Base-by-base conservation (phyloP, 108 stramenopile species). In the Nitzschia sp. region DNA sequence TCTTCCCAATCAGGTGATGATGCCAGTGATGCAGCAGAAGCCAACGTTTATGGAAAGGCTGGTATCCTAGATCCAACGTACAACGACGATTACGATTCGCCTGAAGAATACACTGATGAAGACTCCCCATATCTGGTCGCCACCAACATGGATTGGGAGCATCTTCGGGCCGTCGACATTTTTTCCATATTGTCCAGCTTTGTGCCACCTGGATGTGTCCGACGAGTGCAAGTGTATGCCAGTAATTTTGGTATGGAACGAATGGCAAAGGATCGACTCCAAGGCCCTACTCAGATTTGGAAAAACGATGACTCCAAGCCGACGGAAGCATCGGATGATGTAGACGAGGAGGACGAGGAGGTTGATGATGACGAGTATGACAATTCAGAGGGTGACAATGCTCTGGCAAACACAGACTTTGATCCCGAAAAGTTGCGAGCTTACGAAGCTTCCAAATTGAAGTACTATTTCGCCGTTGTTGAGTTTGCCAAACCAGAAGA, bases 391-490 rank as follows among this genome's bases (percentile, higher is more conserved):
- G 52, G 66, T 17, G 40, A 44, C 5, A 64, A 43, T n/a, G 53
- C 34, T 8, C 39, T 17, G n/a, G 56, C 72, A 8, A 76, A 83
- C 41, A 66, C 86, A n/a, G 86, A 88, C 38, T 93, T 94, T 70
- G 91, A 96, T 72, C 82, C 78, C 24, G 97, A 97, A 76, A 89
- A 84, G 54, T 76, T 99, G 26, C 88, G 98, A 46, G 90, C 84
- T 10, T 99, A 98, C 66, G 98, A 99, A 68, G 92, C 91, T 29
- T 82, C 91, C 55, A 95, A 94, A 58, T 76, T 99, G 8, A 85
- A 88, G 75, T 99, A 99, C 69, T 98, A 95, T 79, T 99, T 97
- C 76, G 97, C 96, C 15, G 78, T 98, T 40, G 92, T 87, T 6
- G 86, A 93, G 46, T 97, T 94, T 71, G 57, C 83, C 29, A 78